A percentile compares a stretch with the other conserved stretches of the same genome.
Evolutionary conservation across 352 stramenopile species (phyloP).

Genomic region (Paralagenidium karlingii): DNA sequence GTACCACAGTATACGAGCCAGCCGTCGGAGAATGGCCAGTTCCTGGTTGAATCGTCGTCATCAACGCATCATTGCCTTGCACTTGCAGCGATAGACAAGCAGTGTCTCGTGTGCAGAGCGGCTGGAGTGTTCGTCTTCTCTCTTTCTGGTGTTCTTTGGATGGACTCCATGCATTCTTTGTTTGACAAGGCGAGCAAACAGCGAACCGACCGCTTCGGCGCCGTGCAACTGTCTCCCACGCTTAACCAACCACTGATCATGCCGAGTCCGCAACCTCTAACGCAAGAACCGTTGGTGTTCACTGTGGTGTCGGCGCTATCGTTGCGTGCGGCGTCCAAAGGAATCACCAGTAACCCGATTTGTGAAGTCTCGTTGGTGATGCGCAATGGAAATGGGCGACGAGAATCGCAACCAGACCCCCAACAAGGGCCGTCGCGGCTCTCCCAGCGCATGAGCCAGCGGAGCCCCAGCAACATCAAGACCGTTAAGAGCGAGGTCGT

Average conservation of each 20-base stretch:
- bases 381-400: conserved; percentile 32
- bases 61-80: too few species aligned
- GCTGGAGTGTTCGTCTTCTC: too few species aligned
- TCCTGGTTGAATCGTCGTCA: too few species aligned
- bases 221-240: conserved; percentile 39
- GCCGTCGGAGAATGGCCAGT: too few species aligned
- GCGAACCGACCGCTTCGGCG: conserved; percentile 25
- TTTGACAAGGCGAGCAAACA: too few species aligned
- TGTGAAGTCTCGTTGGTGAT: conserved; percentile 59
- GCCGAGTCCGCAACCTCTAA: conserved; percentile 27
- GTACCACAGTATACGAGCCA: too few species aligned
- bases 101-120: too few species aligned
- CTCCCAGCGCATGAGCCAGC: not conserved
- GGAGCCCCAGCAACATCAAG: conserved; percentile 13
- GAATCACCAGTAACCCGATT: conserved; percentile 52
- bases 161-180: too few species aligned
- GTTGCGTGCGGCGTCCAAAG: conserved; percentile 54
- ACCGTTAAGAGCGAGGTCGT: conserved; percentile 40
- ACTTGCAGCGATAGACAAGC: too few species aligned
- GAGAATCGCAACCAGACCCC: conserved; percentile 16
- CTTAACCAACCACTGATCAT: conserved; percentile 45
- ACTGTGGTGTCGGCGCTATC: conserved; percentile 37
- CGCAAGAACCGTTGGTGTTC: too few species aligned
- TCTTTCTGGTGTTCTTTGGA: too few species aligned
- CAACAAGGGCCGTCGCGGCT: conserved; percentile 7